Evolutionary conservation across 495 filamentous ascomycete species (phyloP).

Genomic region (Chaetomium tenue): DNA sequence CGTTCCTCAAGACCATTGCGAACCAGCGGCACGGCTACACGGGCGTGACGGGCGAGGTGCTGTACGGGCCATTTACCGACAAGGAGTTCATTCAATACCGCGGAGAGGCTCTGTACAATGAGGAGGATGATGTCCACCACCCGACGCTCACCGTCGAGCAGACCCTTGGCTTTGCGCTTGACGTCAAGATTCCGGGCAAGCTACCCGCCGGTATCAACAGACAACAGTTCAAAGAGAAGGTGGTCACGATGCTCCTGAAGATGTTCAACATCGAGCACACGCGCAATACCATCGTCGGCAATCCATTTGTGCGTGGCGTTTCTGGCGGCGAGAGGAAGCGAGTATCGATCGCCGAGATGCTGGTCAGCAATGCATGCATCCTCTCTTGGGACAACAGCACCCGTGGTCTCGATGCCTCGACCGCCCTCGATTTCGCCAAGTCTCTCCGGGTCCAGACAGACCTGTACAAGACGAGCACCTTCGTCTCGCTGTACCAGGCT

Average conservation of each 20-base stretch:
- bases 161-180: constrained; percentile 79
- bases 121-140: constrained; percentile 79
- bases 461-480: constrained; percentile 74
- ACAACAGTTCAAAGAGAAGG: constrained; percentile 66
- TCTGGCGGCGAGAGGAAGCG: constrained; percentile 83
- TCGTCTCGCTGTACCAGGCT: constrained; percentile 81
- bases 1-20: constrained; percentile 80
- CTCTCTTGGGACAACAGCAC: constrained; percentile 83
- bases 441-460: constrained; percentile 75
- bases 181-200: constrained; percentile 75
- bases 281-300: constrained; percentile 75
- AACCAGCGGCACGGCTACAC: constrained; percentile 82
- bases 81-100: constrained; percentile 63
- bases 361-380: constrained; percentile 70
- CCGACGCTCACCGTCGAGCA: constrained; percentile 80
- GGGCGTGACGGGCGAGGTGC: constrained; percentile 69
- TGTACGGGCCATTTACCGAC: constrained; percentile 69
- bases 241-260: constrained; percentile 68
- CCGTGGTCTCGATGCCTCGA: constrained; percentile 78
- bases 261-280: constrained; percentile 91
- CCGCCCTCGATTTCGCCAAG: constrained; percentile 70
- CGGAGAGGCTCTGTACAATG: constrained; percentile 83
- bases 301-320: constrained; percentile 77
- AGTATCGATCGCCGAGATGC: constrained; percentile 68
- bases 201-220: constrained; percentile 64